These are phyloP conservation scores for Cyphellophora europaea DNA, from an alignment of 2,329 filamentous ascomycete genomes.

Conservation along the genomic window DNA sequence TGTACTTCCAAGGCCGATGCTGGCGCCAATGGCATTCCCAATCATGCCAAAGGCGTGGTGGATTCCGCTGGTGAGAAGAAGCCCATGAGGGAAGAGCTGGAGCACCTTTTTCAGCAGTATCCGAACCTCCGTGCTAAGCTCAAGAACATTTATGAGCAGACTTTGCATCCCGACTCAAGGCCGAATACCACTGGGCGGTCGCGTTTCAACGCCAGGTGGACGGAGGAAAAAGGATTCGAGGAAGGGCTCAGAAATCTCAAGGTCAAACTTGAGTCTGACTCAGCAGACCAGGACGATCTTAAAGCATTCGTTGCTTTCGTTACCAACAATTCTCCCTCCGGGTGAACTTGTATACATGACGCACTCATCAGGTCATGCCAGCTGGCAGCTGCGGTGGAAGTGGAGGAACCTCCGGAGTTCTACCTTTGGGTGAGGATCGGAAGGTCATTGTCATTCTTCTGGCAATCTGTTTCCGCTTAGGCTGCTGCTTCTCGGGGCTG, in stretches of 20 bases:
- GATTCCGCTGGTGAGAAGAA: conserved; percentile 5
- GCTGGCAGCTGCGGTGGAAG: no score
- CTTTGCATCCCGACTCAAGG: background rate
- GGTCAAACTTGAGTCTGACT: conserved; percentile 38
- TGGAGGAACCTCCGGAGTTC: no score
- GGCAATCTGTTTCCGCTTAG: no score
- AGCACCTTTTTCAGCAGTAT: conserved; percentile 25
- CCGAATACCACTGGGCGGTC: background rate
- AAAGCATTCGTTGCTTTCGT: conserved; percentile 48
- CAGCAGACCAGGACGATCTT: conserved; percentile 50
- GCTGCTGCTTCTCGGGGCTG: no score
- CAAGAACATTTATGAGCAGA: conserved; percentile 29
- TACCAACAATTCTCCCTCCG: no score
- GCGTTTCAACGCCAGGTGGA: conserved; percentile 35
- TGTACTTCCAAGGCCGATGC: conserved; percentile 20
- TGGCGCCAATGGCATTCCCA: background rate
- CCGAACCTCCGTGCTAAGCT: conserved; percentile 30
- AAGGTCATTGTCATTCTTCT: no score
- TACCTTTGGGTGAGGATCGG: no score
- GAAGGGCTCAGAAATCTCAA: conserved; percentile 47
- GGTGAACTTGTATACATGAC: conserved; percentile 1
- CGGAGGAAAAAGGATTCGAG: conserved; percentile 47
- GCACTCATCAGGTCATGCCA: background rate
- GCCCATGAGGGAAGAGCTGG: conserved; percentile 7
- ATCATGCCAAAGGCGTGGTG: conserved; percentile 7